Conservation (phyloP, 2,329 filamentous ascomycete genomes). For the Stachybotrys chlorohalonatus region DNA sequence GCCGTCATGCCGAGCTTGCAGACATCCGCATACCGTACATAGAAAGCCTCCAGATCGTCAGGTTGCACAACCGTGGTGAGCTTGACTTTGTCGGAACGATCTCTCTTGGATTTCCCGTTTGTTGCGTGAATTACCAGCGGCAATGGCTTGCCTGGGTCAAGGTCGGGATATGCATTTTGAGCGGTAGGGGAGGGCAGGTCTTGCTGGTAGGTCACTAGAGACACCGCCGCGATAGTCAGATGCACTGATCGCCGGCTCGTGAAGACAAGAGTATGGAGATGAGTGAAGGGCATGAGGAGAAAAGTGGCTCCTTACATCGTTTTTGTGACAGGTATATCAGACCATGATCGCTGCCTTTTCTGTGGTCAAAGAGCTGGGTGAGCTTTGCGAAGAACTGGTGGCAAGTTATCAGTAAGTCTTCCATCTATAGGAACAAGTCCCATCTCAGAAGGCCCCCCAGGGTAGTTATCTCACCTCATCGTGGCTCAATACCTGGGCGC, state of each 20-base stretch:
- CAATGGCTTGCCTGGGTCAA: constrained; percentile 47
- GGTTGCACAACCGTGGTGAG: constrained; percentile 75
- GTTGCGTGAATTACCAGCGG: constrained; percentile 77
- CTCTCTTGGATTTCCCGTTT: constrained; percentile 61
- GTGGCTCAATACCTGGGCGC: constrained; percentile 2
- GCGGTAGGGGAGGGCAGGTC: constrained; percentile 32
- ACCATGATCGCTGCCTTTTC: constrained; percentile 62
- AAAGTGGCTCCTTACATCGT: constrained; percentile 42
- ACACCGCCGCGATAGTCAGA: no score
- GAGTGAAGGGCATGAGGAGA: not conserved
- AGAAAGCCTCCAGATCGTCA: constrained; percentile 71
- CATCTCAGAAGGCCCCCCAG: not conserved
- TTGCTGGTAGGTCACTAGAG: constrained; percentile 33
- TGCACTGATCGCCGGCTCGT: no score
- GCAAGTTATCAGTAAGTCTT: not conserved
- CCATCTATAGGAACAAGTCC: not conserved
- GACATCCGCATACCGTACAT: constrained; percentile 74
- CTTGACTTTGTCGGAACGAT: constrained; percentile 55
- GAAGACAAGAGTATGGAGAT: no score
- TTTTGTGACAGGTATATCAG: constrained; percentile 71
- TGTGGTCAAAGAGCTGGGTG: constrained; percentile 55
- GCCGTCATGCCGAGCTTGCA: constrained; percentile 84
- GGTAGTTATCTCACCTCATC: constrained; percentile 11
- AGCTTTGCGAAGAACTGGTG: constrained; percentile 65
- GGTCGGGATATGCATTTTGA: constrained; percentile 49